A percentile compares a stretch with the other conserved stretches of the same genome.
Evolutionary conservation across 768 basidiomycete genomes (phyloP).

Genomic region (Lanmaoa rubissima): DNA sequence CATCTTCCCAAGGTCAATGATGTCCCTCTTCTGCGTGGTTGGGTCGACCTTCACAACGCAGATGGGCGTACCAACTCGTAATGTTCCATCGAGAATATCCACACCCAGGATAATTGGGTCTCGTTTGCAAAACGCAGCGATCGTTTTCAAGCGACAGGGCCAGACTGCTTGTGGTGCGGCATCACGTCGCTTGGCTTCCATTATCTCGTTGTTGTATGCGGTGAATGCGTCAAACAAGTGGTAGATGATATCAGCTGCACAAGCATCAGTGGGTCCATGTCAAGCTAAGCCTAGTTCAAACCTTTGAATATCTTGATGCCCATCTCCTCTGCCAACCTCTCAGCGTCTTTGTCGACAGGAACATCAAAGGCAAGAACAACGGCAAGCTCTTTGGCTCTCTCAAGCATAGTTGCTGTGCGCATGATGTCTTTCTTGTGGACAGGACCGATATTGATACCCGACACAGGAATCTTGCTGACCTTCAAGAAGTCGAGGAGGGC

Average conservation of each 20-base stretch:
- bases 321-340: conserved; percentile 88
- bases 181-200: conserved; percentile 87
- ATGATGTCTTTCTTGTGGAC: conserved; percentile 95
- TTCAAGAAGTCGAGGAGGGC: conserved; percentile 95
- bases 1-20: conserved; percentile 93
- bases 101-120: conserved; percentile 98
- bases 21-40: conserved; percentile 83
- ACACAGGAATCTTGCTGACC: conserved; percentile 93
- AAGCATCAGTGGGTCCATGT: background rate
- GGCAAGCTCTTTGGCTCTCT: conserved; percentile 92
- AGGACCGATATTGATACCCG: conserved; percentile 96
- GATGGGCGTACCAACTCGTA: conserved; percentile 91
- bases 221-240: conserved; percentile 97
- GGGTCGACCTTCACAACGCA: conserved; percentile 94
- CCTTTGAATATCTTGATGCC: conserved; percentile 94
- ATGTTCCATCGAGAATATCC: conserved; percentile 89
- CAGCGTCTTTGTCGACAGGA: conserved; percentile 88
- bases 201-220: conserved; percentile 87
- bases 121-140: conserved; percentile 93
- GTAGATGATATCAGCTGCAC: conserved; percentile 94
- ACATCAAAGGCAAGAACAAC: conserved; percentile 98
- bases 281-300: conserved; percentile 29
- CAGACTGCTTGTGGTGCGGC: conserved; percentile 95
- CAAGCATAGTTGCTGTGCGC: conserved; percentile 90
- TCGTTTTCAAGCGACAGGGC: conserved; percentile 91